phyloP scores from a whole-genome alignment of 495 filamentous ascomycete species.

The Acidomyces sp. region DNA sequence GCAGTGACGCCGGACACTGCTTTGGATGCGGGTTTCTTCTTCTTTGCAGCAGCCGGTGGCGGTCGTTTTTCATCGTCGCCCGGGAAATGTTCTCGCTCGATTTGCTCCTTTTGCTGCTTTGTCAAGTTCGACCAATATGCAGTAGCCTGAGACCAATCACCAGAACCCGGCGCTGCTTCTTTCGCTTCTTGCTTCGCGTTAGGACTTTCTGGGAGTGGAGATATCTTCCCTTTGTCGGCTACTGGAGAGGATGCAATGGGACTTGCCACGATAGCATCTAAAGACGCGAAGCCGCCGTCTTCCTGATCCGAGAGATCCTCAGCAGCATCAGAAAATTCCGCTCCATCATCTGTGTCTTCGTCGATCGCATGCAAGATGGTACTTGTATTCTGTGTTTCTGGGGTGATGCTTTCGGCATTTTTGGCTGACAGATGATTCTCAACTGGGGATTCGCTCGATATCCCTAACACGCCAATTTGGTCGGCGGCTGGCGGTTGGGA shows the following conservation, averaged over 20 bases:
- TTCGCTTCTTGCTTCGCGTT: background rate
- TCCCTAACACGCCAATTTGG: background rate
- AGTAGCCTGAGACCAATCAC: slow-evolving; percentile 51
- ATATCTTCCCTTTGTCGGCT: background rate
- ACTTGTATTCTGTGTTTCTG: slow-evolving; percentile 1
- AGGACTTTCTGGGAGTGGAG: slow-evolving; percentile 4
- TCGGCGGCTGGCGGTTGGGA: background rate
- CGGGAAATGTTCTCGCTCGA: slow-evolving; percentile 42
- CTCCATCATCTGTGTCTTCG: slow-evolving; percentile 40
- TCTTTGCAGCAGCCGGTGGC: slow-evolving; percentile 19
- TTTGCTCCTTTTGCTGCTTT: slow-evolving; percentile 40
- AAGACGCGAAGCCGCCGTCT: slow-evolving; percentile 64
- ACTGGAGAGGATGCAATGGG: slow-evolving; percentile 24
- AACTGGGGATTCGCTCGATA: background rate
- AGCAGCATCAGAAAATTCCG: slow-evolving; percentile 79
- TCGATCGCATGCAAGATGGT: slow-evolving; percentile 14
- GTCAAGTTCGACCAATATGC: slow-evolving; percentile 52
- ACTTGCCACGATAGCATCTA: slow-evolving; percentile 70
- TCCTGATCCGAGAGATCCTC: slow-evolving; percentile 59
- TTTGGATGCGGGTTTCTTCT: slow-evolving; percentile 34
- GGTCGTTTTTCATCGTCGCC: slow-evolving; percentile 34
- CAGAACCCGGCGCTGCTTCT: slow-evolving; percentile 11
- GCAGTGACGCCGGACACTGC: background rate
- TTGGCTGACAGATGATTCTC: slow-evolving; percentile 2
- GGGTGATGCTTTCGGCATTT: background rate